These are phyloP conservation scores for Zopfia rhizophila DNA, from an alignment of 2,329 filamentous ascomycete species.

Conservation along the genomic window DNA sequence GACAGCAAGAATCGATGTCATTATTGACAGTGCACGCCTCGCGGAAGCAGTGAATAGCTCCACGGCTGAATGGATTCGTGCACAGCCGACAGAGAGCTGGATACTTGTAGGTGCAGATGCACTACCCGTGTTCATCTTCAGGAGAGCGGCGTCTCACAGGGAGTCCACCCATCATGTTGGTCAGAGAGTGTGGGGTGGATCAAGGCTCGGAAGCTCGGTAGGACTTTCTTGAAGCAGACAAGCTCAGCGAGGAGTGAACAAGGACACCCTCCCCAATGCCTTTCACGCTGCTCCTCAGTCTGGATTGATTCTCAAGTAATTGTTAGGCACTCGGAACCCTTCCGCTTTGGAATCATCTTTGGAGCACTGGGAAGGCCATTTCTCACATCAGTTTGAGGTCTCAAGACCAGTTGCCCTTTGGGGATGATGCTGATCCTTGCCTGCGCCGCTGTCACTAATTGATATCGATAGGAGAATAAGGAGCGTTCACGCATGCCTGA, in stretches of 20 bases:
- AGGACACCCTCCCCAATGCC: conserved; percentile 4
- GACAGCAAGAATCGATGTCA: conserved; percentile 5
- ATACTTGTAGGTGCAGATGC: conserved; percentile 8
- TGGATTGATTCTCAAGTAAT: conserved; percentile 5
- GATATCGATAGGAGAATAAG: conserved; percentile 34
- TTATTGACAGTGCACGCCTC: conserved; percentile 21
- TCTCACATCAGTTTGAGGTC: too few species aligned
- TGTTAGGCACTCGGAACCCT: conserved; percentile 10
- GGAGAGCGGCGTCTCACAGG: conserved; percentile 16
- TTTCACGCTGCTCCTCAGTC: conserved; percentile 16
- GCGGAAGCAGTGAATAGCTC: neutral
- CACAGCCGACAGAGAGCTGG: conserved; percentile 12
- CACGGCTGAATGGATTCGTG: conserved; percentile 12
- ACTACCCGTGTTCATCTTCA: conserved; percentile 19
- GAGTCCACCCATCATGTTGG: conserved; percentile 27
- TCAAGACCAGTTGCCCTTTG: conserved; percentile 7
- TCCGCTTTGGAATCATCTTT: too few species aligned
- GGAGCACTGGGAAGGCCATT: too few species aligned
- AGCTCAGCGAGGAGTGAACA: neutral
- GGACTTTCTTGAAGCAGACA: conserved; percentile 35
- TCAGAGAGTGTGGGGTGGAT: conserved; percentile 40
- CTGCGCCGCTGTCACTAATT: conserved; percentile 26
- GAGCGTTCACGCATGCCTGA: conserved; percentile 26
- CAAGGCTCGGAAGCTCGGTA: conserved; percentile 36
- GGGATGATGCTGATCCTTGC: conserved; percentile 19